Conservation (phyloP, 129 eudicot species). For the Ambrosia artemisiifolia region DNA sequence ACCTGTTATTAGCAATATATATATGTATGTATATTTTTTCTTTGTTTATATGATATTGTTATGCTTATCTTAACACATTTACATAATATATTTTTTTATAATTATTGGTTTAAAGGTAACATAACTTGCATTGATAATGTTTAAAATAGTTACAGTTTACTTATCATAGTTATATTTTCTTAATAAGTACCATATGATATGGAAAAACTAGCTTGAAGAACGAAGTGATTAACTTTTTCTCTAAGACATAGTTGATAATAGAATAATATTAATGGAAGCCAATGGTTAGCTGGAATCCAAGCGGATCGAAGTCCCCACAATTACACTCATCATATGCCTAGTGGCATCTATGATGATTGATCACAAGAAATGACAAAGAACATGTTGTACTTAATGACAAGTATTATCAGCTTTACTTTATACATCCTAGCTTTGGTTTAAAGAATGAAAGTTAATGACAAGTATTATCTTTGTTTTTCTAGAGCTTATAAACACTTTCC, state of each 20-base stretch:
- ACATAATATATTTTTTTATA: neutral
- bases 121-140: neutral
- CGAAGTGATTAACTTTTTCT: neutral
- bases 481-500: neutral
- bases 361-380: conserved; percentile 27
- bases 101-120: too few relatives aligned
- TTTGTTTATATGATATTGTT: neutral
- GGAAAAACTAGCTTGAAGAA: conserved; percentile 2
- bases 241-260: neutral
- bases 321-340: neutral
- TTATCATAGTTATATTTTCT: neutral
- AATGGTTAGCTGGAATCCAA: conserved; percentile 12
- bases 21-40: neutral
- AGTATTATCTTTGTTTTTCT: neutral
- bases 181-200: neutral
- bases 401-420: conserved; percentile 19
- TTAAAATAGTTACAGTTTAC: neutral
- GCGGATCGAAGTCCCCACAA: conserved; percentile 15
- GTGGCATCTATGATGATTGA: conserved; percentile 8
- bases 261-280: neutral
- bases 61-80: neutral
- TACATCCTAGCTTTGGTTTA: neutral
- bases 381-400: conserved; percentile 29
- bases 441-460: neutral
- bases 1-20: too few relatives aligned